Evolutionary conservation across 768 basidiomycete genomes (phyloP).

Genomic region (Tulasnella sp.): DNA sequence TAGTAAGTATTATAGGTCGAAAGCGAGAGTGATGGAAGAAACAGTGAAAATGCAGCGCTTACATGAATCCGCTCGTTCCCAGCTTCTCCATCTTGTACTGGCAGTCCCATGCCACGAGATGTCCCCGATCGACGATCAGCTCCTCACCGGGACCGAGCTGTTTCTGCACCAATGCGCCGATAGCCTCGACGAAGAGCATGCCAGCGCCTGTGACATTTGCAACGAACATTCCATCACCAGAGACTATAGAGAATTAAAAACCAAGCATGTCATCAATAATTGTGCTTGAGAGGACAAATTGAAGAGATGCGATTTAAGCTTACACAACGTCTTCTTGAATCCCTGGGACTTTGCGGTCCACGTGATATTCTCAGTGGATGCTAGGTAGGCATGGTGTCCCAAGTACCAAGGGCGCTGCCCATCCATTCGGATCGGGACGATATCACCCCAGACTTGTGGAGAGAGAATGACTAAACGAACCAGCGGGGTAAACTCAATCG

Average conservation of each 20-base stretch:
- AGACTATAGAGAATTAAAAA: constrained; percentile 21
- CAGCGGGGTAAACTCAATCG: too few relatives aligned
- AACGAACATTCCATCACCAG: constrained; percentile 28
- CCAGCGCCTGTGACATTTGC: constrained; percentile 23
- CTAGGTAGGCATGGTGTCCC: constrained; percentile 27
- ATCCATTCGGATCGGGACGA: constrained; percentile 26
- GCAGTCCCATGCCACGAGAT: constrained; percentile 30
- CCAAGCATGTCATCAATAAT: too few relatives aligned
- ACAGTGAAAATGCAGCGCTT: neutral
- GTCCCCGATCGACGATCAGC: constrained; percentile 30
- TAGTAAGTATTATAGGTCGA: too few relatives aligned
- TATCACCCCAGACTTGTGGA: constrained; percentile 29
- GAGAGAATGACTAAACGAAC: constrained; percentile 24
- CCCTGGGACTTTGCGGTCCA: constrained; percentile 25
- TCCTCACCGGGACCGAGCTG: constrained; percentile 25
- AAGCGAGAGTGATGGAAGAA: too few relatives aligned
- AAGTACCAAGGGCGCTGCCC: constrained; percentile 24
- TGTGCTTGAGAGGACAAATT: too few relatives aligned
- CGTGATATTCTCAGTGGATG: constrained; percentile 23
- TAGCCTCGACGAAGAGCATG: constrained; percentile 26
- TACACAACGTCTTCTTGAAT: constrained; percentile 26
- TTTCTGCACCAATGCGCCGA: constrained; percentile 27
- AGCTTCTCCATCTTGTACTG: constrained; percentile 28
- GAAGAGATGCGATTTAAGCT: constrained; percentile 13
- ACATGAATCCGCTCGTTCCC: constrained; percentile 26